Evolutionary conservation across 1,139 yeast species (phyloP).

Genomic region (Meyerozyma guilliermondii): DNA sequence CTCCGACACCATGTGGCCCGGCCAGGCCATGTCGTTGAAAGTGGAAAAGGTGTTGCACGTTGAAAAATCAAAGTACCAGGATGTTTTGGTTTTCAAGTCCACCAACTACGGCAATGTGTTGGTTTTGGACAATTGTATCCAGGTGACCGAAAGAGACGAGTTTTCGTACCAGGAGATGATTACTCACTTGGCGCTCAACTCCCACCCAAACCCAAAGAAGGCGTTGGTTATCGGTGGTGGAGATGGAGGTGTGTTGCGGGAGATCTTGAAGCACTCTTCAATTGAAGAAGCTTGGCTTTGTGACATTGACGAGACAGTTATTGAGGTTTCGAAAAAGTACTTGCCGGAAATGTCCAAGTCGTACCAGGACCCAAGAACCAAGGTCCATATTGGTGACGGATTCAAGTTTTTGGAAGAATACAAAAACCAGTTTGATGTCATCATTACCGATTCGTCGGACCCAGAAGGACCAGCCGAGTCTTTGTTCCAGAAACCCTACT

Average conservation of each 20-base stretch:
- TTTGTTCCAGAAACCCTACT: constrained; percentile 82
- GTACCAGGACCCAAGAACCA: constrained; percentile 75
- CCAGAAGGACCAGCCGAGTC: constrained; percentile 97
- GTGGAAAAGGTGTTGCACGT: constrained; percentile 79
- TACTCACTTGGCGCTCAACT: constrained; percentile 80
- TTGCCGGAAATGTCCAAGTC: constrained; percentile 81
- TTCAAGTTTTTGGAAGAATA: constrained; percentile 81
- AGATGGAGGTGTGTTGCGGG: constrained; percentile 94
- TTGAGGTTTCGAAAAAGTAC: constrained; percentile 73
- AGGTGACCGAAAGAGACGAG: constrained; percentile 92
- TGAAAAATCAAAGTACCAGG: constrained; percentile 82
- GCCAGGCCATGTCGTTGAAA: constrained; percentile 84
- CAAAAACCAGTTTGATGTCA: constrained; percentile 73
- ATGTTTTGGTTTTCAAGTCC: constrained; percentile 81
- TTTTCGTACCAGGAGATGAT: constrained; percentile 95
- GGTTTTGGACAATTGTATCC: constrained; percentile 87
- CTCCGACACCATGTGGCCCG: constrained; percentile 91
- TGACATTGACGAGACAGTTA: constrained; percentile 90
- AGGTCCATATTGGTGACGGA: constrained; percentile 84
- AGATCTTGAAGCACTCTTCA: constrained; percentile 77
- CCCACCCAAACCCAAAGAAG: constrained; percentile 86
- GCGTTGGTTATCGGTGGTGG: constrained; percentile 95
- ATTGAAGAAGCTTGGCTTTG: constrained; percentile 85
- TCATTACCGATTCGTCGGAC: constrained; percentile 90
- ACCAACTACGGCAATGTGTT: constrained; percentile 87